These are phyloP conservation scores for Stenocarpella maydis DNA, from an alignment of 2,329 filamentous ascomycete genomes.

Conservation along the genomic window DNA sequence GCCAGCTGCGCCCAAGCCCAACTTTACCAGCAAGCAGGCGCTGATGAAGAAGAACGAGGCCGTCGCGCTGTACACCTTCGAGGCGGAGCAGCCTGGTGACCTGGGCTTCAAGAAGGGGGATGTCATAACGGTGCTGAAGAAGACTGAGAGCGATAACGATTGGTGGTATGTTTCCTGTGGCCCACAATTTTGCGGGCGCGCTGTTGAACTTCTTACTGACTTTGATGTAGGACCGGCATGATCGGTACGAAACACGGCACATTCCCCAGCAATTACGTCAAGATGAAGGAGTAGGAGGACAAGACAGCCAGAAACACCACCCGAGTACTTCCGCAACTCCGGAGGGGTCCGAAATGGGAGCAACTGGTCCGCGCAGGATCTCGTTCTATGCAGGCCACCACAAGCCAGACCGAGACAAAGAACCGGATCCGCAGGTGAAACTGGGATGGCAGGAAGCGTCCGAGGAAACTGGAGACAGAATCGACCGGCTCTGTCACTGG, in stretches of 20 bases:
- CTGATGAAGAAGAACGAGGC: slow-evolving; percentile 78
- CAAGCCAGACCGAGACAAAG: not conserved
- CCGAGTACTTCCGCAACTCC: not conserved
- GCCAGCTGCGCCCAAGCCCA: slow-evolving; percentile 89
- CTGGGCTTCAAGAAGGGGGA: slow-evolving; percentile 98
- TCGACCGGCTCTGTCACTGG: not conserved
- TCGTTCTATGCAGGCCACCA: no score
- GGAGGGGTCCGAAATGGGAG: not conserved
- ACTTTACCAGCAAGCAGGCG: slow-evolving; percentile 71
- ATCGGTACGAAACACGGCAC: slow-evolving; percentile 87
- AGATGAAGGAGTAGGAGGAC: slow-evolving; percentile 63
- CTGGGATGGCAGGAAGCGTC: no score
- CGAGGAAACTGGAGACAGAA: no score
- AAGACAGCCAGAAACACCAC: not conserved
- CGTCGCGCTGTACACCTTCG: slow-evolving; percentile 91
- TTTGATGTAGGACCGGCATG: slow-evolving; percentile 76
- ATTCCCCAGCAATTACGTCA: slow-evolving; percentile 85
- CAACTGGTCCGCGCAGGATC: not conserved
- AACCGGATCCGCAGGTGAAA: not conserved
- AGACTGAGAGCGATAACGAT: slow-evolving; percentile 91
- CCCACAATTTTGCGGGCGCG: not conserved
- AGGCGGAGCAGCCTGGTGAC: slow-evolving; percentile 91
- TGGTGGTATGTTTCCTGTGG: slow-evolving; percentile 77
- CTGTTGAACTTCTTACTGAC: slow-evolving; percentile 26
- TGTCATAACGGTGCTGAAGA: slow-evolving; percentile 91